Conservation (phyloP, 2,329 filamentous ascomycete genomes). For the Penicillium expansum region DNA sequence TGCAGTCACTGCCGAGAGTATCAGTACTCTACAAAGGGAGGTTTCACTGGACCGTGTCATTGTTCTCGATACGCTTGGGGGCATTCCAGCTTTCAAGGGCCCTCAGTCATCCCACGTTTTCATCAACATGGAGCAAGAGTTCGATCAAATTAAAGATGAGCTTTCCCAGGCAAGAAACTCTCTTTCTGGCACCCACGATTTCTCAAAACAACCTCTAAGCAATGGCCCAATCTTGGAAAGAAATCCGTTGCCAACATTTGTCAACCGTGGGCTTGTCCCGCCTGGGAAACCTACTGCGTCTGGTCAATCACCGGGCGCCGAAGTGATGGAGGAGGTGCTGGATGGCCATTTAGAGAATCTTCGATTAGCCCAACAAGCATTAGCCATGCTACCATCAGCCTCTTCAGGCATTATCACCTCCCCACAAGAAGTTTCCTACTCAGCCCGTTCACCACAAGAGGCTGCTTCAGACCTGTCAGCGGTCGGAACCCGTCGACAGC, state of each 20-base stretch:
- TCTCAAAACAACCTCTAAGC: conserved; percentile 17
- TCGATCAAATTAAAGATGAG: conserved; percentile 63
- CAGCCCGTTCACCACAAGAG: conserved; percentile 36
- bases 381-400: conserved; percentile 74
- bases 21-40: conserved; percentile 47
- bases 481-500: conserved; percentile 58
- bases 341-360: conserved; percentile 67
- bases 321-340: conserved; percentile 22
- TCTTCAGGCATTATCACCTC: conserved; percentile 89
- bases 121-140: conserved; percentile 92
- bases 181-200: conserved; percentile 10
- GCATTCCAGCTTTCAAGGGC: conserved; percentile 67
- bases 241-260: conserved; percentile 48
- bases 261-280: conserved; percentile 29
- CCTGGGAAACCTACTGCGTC: conserved; percentile 19
- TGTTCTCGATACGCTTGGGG: conserved; percentile 80
- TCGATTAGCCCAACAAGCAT: conserved; percentile 64
- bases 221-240: conserved; percentile 28
- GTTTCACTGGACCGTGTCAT: conserved; percentile 80
- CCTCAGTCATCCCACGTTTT: conserved; percentile 71
- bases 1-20: conserved; percentile 38
- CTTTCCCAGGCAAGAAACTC: conserved; percentile 44
- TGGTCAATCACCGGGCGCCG: conserved; percentile 4
- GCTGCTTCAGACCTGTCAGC: conserved; percentile 40
- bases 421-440: conserved; percentile 73